phyloP scores from a whole-genome alignment of 805 yeast species.

The Kluyveromyces nonfermentans region DNA sequence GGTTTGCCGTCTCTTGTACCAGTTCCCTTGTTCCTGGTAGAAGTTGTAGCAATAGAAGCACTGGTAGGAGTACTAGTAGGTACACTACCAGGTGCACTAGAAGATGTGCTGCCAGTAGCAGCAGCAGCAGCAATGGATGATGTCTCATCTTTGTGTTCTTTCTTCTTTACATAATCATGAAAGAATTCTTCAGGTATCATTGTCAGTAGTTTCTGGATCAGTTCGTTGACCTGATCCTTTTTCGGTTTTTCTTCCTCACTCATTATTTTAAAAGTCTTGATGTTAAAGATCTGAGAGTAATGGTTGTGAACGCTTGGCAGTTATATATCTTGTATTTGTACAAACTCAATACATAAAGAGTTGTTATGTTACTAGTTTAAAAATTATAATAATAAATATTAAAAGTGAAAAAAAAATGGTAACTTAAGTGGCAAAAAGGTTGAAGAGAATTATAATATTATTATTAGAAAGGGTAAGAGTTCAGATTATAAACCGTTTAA shows the following conservation, averaged over 20 bases:
- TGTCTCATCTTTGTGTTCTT: not conserved
- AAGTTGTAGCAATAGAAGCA: too few species aligned
- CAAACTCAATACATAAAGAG: too few species aligned
- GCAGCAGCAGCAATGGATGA: slow-evolving; percentile 1
- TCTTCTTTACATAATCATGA: slow-evolving; percentile 26
- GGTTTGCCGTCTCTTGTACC: slow-evolving; percentile 83
- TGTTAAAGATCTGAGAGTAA: too few species aligned
- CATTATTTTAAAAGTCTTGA: slow-evolving; percentile 3
- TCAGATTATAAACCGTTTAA: too few species aligned
- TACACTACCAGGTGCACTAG: too few species aligned
- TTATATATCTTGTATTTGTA: too few species aligned
- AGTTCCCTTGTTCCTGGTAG: slow-evolving; percentile 33
- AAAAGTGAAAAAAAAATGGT: too few species aligned
- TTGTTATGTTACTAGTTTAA: too few species aligned
- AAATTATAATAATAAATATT: too few species aligned
- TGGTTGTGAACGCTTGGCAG: too few species aligned
- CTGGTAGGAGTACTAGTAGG: too few species aligned
- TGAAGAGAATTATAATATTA: too few species aligned
- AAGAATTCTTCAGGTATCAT: slow-evolving; percentile 40
- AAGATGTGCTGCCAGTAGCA: slow-evolving; percentile 1
- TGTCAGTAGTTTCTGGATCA: slow-evolving; percentile 42
- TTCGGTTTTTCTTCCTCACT: slow-evolving; percentile 36
- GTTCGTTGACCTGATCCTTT: slow-evolving; percentile 49
- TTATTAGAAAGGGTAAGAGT: not conserved
- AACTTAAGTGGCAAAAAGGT: not conserved